phyloP scores from a whole-genome alignment of 1,139 yeast genomes.

The Williopsis jadinii region DNA sequence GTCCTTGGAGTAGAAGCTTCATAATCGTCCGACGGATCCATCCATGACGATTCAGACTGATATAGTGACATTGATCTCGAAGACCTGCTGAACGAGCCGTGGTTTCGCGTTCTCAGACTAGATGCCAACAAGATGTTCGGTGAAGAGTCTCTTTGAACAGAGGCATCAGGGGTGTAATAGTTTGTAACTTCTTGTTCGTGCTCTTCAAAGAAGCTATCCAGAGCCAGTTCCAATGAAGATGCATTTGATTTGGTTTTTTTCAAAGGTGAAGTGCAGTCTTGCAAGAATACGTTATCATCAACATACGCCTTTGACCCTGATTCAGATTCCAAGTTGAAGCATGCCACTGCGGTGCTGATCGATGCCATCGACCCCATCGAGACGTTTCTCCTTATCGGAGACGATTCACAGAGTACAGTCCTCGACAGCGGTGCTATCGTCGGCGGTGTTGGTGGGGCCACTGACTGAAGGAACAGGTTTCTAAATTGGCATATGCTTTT shows the following conservation, averaged over 20 bases:
- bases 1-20: slow-evolving; percentile 12
- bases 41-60: slow-evolving; percentile 24
- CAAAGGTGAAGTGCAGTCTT: neutral
- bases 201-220: slow-evolving; percentile 44
- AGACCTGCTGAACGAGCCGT: slow-evolving; percentile 6
- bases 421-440: neutral
- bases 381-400: neutral
- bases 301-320: slow-evolving; percentile 20
- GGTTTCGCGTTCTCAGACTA: too few species aligned
- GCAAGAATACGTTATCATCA: slow-evolving; percentile 7
- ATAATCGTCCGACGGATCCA: slow-evolving; percentile 23
- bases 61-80: slow-evolving; percentile 19
- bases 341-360: slow-evolving; percentile 26
- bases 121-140: too few species aligned
- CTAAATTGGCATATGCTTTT: slow-evolving; percentile 39
- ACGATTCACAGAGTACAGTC: neutral
- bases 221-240: slow-evolving; percentile 44
- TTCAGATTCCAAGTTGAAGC: slow-evolving; percentile 24
- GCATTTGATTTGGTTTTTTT: slow-evolving; percentile 14
- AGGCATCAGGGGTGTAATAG: slow-evolving; percentile 7
- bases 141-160: neutral
- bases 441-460: neutral
- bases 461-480: slow-evolving; percentile 28
- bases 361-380: slow-evolving; percentile 19
- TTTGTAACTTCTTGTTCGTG: slow-evolving; percentile 2